These are phyloP conservation scores for Talaromyces adpressus DNA, from an alignment of 495 filamentous ascomycete species.

Conservation along the genomic window DNA sequence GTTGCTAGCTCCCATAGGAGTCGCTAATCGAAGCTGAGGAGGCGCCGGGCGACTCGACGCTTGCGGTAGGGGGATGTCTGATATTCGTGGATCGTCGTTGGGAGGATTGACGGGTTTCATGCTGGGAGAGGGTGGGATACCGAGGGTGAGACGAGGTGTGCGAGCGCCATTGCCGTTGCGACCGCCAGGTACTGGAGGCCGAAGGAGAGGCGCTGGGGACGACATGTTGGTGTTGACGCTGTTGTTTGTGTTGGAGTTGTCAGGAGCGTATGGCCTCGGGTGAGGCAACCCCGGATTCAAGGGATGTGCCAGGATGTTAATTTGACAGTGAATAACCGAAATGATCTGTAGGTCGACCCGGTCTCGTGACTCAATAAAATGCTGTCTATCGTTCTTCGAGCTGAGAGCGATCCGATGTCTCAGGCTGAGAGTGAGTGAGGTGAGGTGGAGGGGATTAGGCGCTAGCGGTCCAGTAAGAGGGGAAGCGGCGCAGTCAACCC, in stretches of 20 bases:
- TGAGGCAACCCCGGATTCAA: neutral
- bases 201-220: constrained; percentile 69
- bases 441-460: neutral
- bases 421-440: neutral
- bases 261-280: neutral
- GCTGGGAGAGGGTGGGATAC: constrained; percentile 79
- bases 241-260: neutral
- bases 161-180: constrained; percentile 55
- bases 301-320: constrained; percentile 7
- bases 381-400: neutral
- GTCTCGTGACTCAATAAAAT: constrained; percentile 4
- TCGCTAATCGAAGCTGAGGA: constrained; percentile 72
- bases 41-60: constrained; percentile 46
- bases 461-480: neutral
- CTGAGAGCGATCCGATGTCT: neutral
- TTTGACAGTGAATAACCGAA: neutral
- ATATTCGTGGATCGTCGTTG: constrained; percentile 19
- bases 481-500: constrained; percentile 1
- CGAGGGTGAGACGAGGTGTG: constrained; percentile 74
- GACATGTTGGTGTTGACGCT: constrained; percentile 46
- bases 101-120: constrained; percentile 53
- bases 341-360: constrained; percentile 8
- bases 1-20: constrained; percentile 70
- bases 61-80: constrained; percentile 30
- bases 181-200: constrained; percentile 73